These are phyloP conservation scores for Epichloe sp. DNA, from an alignment of 2,329 filamentous ascomycete genomes.

Conservation along the genomic window DNA sequence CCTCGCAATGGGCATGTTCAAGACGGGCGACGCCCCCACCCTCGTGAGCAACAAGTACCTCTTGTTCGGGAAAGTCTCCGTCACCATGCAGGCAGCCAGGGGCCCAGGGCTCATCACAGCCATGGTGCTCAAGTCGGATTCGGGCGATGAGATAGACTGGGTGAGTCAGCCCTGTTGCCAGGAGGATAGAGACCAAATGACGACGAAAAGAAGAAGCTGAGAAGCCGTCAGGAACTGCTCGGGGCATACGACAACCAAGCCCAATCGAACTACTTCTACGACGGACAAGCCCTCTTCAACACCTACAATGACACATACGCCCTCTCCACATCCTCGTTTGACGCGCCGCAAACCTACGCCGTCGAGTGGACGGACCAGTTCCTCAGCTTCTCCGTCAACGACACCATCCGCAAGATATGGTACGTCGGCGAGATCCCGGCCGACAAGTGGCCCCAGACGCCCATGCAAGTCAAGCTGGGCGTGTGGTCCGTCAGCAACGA, in stretches of 20 bases:
- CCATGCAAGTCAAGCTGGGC: conserved; percentile 52
- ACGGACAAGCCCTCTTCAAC: conserved; percentile 43
- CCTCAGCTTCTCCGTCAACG: conserved; percentile 48
- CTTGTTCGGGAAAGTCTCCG: conserved; percentile 68
- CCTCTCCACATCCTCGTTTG: conserved; percentile 25
- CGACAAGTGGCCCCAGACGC: conserved; percentile 52
- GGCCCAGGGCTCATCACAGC: conserved; percentile 67
- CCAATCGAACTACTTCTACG: conserved; percentile 71
- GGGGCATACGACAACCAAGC: conserved; percentile 36
- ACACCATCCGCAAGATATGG: conserved; percentile 18
- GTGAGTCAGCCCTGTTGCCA: conserved; percentile 5
- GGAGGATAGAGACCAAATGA: background rate
- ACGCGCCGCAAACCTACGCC: conserved; percentile 48
- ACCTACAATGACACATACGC: conserved; percentile 35
- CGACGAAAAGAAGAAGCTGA: background rate
- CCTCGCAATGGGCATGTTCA: conserved; percentile 39
- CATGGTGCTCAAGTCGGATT: conserved; percentile 63
- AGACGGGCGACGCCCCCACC: conserved; percentile 42
- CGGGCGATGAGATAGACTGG: conserved; percentile 57
- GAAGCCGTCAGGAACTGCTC: conserved; percentile 13
- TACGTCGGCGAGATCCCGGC: conserved; percentile 32
- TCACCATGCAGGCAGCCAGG: conserved; percentile 55
- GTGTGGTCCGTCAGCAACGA: conserved; percentile 39
- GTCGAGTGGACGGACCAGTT: conserved; percentile 51
- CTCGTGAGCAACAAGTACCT: conserved; percentile 65